phyloP scores from a whole-genome alignment of 2,329 filamentous ascomycete genomes.

The Monilinia laxa region DNA sequence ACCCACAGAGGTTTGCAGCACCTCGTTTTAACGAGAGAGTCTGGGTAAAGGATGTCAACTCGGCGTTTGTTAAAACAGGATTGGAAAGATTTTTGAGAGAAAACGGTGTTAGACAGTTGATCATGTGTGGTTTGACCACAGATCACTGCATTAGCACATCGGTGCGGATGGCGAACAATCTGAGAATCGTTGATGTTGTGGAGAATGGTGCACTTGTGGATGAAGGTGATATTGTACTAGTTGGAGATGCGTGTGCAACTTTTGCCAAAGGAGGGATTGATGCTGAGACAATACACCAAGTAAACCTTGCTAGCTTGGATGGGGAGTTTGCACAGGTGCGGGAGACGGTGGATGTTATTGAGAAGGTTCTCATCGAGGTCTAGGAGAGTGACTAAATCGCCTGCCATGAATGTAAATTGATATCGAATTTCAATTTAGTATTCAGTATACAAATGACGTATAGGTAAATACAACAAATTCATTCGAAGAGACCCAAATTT shows the following conservation, averaged over 20 bases:
- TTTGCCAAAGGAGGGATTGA: constrained; percentile 1
- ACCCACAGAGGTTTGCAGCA: background rate
- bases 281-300: constrained; percentile 11
- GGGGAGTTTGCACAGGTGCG: constrained; percentile 5
- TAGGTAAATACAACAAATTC: background rate
- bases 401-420: background rate
- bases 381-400: background rate
- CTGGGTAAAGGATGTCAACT: constrained; percentile 8
- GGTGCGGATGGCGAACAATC: constrained; percentile 1
- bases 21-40: constrained; percentile 5
- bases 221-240: background rate
- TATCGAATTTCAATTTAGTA: background rate
- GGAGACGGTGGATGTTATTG: background rate
- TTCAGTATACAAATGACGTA: background rate
- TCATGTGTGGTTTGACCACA: constrained; percentile 8
- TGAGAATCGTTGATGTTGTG: constrained; percentile 11
- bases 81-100: background rate
- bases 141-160: constrained; percentile 10
- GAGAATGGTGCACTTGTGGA: constrained; percentile 2
- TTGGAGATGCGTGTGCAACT: constrained; percentile 12
- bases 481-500: background rate
- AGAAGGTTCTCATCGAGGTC: background rate
- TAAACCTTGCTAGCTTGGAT: constrained; percentile 13
- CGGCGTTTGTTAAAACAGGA: background rate
- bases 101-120: constrained; percentile 4